A percentile compares a stretch with the other conserved stretches of the same genome.
Evolutionary conservation across 73 alveolate species (phyloP).

Genomic region (Symbiodinium pilosum): DNA sequence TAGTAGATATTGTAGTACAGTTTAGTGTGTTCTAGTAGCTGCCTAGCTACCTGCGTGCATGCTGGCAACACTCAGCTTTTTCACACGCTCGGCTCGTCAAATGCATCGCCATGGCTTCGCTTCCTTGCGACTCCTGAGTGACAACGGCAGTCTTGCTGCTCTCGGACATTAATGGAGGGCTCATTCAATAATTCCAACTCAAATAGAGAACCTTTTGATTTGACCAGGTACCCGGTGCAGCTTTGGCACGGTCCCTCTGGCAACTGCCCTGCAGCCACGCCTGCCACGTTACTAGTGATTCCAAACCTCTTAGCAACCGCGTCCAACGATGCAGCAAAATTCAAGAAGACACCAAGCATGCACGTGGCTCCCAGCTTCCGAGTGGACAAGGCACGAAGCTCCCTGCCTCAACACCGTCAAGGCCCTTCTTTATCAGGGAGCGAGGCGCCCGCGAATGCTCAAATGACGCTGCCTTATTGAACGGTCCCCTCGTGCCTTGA

Average conservation of each 20-base stretch:
- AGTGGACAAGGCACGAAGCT: no score
- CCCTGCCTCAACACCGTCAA: constrained; percentile 39
- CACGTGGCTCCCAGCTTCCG: no score
- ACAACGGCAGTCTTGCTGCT: no score
- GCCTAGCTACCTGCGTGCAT: no score
- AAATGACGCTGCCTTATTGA: constrained; percentile 43
- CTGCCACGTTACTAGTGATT: background rate
- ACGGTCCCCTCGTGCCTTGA: no score
- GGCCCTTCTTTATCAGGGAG: constrained; percentile 29
- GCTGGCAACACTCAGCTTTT: no score
- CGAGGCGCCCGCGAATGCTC: constrained; percentile 58
- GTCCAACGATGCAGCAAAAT: no score
- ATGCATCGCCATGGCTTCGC: background rate
- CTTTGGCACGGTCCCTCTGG: background rate
- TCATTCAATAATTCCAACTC: background rate
- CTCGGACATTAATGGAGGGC: background rate
- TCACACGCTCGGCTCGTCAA: background rate
- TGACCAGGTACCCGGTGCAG: no score
- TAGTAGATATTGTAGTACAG: no score
- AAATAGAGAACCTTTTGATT: background rate
- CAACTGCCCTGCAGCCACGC: background rate
- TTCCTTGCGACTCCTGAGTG: background rate
- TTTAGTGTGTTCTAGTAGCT: no score
- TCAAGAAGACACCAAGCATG: no score
- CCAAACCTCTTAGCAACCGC: no score